These are phyloP conservation scores for Boletus pseudopeckii DNA, from an alignment of 768 basidiomycete species.

Conservation along the genomic window DNA sequence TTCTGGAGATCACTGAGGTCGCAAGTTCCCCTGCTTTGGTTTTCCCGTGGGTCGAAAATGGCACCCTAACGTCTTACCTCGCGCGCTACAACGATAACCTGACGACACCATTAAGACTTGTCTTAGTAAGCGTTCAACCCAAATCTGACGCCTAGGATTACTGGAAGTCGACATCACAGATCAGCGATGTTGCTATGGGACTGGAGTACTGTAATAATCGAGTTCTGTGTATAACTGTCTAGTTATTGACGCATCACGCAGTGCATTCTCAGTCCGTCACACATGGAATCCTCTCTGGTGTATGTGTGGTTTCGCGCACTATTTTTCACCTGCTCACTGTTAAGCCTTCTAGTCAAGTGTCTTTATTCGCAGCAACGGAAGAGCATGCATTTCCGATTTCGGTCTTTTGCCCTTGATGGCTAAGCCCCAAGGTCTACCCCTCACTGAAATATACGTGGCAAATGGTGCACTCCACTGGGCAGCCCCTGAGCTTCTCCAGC, in stretches of 20 bases:
- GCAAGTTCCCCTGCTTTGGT: background rate
- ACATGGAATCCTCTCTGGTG: background rate
- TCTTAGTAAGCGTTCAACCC: background rate
- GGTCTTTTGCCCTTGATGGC: background rate
- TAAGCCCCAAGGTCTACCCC: background rate
- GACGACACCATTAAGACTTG: background rate
- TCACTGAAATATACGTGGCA: background rate
- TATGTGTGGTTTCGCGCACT: background rate
- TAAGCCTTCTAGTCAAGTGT: background rate
- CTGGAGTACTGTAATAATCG: background rate
- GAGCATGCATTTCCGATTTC: background rate
- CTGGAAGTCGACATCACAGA: background rate
- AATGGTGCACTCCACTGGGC: background rate
- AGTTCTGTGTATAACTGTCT: background rate
- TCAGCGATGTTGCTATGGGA: background rate
- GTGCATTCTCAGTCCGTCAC: background rate
- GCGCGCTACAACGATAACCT: background rate
- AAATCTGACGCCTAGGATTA: background rate
- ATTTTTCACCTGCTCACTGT: background rate
- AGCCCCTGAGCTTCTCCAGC: background rate
- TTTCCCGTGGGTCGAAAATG: background rate
- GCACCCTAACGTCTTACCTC: background rate
- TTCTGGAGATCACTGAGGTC: background rate
- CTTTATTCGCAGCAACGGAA: background rate
- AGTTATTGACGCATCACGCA: background rate